phyloP scores from a whole-genome alignment of 495 filamentous ascomycete species.

The Aspergillus biplanus region DNA sequence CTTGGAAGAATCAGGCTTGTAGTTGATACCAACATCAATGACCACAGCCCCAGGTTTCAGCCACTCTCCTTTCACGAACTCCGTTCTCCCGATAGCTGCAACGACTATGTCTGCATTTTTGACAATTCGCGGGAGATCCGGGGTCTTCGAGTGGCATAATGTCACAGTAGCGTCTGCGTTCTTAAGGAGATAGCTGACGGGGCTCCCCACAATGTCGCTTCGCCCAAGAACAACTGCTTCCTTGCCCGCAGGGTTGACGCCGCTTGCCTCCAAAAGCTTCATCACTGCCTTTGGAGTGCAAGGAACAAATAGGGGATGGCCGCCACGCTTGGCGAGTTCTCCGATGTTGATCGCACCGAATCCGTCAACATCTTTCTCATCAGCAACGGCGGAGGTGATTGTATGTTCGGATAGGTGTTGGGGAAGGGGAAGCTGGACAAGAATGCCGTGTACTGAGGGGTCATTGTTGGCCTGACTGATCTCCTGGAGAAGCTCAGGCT shows the following conservation, averaged over 20 bases:
- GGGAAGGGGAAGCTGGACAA: conserved; percentile 91
- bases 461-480: conserved; percentile 86
- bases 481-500: conserved; percentile 81
- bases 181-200: conserved; percentile 91
- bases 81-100: conserved; percentile 85
- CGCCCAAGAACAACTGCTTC: conserved; percentile 92
- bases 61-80: conserved; percentile 93
- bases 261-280: conserved; percentile 82
- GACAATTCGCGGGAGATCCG: conserved; percentile 69
- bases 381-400: conserved; percentile 85
- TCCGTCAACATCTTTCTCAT: conserved; percentile 97
- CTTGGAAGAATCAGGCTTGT: conserved; percentile 87
- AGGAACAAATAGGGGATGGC: conserved; percentile 82
- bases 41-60: conserved; percentile 91
- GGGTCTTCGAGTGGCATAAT: conserved; percentile 88
- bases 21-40: conserved; percentile 98
- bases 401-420: conserved; percentile 85
- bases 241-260: conserved; percentile 83
- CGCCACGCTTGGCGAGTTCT: conserved; percentile 92
- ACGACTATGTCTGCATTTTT: conserved; percentile 89
- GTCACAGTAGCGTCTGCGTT: conserved; percentile 97
- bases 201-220: conserved; percentile 96
- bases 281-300: conserved; percentile 98
- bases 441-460: conserved; percentile 82
- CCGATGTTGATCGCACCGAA: conserved; percentile 94